Evolutionary conservation across 768 basidiomycete genomes (phyloP).

Genomic region (Leccinellum luteum): DNA sequence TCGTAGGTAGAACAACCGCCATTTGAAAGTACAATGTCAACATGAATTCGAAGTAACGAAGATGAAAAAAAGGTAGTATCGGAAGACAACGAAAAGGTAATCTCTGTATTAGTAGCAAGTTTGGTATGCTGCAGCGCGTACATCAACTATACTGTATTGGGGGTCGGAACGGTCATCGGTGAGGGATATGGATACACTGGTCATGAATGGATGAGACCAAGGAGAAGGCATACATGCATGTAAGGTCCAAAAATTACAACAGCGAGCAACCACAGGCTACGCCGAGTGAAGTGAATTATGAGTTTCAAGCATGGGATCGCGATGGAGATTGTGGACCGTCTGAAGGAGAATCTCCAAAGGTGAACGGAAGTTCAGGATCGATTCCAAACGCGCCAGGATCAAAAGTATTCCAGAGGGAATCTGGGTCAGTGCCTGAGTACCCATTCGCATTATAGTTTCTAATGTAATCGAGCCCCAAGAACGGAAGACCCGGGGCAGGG

Average conservation of each 20-base stretch:
- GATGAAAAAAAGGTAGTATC: background rate
- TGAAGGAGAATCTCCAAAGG: conserved; percentile 38
- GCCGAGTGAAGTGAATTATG: background rate
- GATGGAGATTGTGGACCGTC: conserved; percentile 31
- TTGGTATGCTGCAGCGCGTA: conserved; percentile 23
- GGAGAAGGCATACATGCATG: conserved; percentile 13
- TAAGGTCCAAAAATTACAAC: conserved; percentile 12
- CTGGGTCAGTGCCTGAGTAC: conserved; percentile 36
- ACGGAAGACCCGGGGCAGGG: conserved; percentile 73
- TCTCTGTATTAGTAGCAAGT: conserved; percentile 26
- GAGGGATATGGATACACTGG: conserved; percentile 33
- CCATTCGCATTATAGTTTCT: conserved; percentile 65
- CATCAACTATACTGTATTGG: conserved; percentile 27
- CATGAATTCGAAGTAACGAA: background rate
- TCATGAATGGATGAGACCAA: conserved; percentile 6
- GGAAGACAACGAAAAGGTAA: conserved; percentile 6
- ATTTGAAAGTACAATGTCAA: conserved; percentile 9
- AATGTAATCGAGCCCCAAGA: conserved; percentile 80
- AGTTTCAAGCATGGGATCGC: conserved; percentile 18
- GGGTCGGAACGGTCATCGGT: conserved; percentile 16
- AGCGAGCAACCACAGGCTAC: background rate
- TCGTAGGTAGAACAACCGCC: conserved; percentile 1
- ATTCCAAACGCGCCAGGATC: conserved; percentile 72
- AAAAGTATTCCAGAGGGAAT: conserved; percentile 55
- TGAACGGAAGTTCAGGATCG: conserved; percentile 78